phyloP scores from a whole-genome alignment of 345 rosid species.

The Eucalyptus camaldulensis region DNA sequence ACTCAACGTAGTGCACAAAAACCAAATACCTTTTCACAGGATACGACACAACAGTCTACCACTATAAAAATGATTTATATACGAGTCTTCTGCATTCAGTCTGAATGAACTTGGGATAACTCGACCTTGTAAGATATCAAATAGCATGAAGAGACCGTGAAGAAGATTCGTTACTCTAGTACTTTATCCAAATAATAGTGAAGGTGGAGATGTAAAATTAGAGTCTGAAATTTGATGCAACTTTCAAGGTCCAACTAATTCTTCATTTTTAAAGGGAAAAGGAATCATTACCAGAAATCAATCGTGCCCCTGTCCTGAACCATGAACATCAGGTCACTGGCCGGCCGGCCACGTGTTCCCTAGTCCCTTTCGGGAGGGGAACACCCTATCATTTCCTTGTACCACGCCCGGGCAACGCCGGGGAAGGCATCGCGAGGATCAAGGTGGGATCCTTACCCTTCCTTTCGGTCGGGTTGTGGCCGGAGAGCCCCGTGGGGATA shows the following conservation, averaged over 20 bases:
- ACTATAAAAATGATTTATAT: neutral
- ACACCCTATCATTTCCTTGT: too few species aligned
- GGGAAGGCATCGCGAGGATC: too few species aligned
- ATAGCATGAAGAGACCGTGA: neutral
- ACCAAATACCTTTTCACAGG: neutral
- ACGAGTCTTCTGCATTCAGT: neutral
- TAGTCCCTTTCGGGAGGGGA: too few species aligned
- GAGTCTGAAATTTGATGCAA: neutral
- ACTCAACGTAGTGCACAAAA: neutral
- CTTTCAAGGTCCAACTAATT: neutral
- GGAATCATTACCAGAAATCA: slow-evolving; percentile 3
- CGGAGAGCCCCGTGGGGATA: too few species aligned
- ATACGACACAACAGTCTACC: neutral
- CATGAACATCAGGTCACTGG: neutral
- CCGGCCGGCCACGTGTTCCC: too few species aligned
- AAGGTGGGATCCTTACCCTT: too few species aligned
- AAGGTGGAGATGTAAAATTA: neutral
- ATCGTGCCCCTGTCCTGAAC: slow-evolving; percentile 2
- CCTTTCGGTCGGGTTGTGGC: too few species aligned
- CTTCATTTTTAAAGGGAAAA: neutral
- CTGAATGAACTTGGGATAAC: neutral
- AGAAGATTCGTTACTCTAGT: neutral
- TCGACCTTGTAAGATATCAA: neutral
- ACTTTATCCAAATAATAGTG: neutral
- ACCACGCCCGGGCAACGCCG: too few species aligned